Conservation (phyloP, 441 rosid species). For the Gossypium schwendimanii region DNA sequence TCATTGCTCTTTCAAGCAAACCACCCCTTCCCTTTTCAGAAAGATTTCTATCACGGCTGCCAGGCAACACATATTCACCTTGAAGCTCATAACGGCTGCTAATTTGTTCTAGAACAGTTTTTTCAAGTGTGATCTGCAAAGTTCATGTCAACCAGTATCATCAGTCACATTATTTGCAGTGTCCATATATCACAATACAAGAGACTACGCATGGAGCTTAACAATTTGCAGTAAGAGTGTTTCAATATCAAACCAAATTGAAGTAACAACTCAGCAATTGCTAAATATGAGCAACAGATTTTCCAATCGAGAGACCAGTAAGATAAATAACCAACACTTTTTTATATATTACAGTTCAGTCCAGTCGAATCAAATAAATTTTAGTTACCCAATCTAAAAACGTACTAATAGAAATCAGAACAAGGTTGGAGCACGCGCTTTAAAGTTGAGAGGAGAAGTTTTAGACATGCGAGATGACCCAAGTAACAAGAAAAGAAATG, state of each 20-base stretch:
- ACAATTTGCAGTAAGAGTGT: neutral
- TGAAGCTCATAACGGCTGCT: constrained; percentile 96
- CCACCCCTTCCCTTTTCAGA: constrained; percentile 67
- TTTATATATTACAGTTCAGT: neutral
- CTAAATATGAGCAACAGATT: neutral
- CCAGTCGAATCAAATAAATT: neutral
- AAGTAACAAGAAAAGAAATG: constrained; percentile 2
- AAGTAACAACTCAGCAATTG: neutral
- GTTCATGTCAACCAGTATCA: constrained; percentile 14
- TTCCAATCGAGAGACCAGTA: neutral
- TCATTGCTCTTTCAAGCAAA: constrained; percentile 84
- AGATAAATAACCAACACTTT: neutral
- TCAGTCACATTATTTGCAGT: constrained; percentile 10
- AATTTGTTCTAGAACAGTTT: constrained; percentile 81
- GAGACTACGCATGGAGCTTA: neutral
- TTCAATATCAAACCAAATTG: neutral
- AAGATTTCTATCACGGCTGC: constrained; percentile 76
- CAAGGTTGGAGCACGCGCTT: neutral
- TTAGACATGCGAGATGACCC: neutral
- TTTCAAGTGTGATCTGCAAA: constrained; percentile 81
- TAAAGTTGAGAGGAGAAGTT: neutral
- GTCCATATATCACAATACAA: neutral
- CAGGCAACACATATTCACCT: constrained; percentile 99
- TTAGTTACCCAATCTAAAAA: neutral
- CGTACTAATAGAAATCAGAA: neutral